These are phyloP conservation scores for Metschnikowia lachancei DNA, from an alignment of 805 yeast species.

Conservation along the genomic window DNA sequence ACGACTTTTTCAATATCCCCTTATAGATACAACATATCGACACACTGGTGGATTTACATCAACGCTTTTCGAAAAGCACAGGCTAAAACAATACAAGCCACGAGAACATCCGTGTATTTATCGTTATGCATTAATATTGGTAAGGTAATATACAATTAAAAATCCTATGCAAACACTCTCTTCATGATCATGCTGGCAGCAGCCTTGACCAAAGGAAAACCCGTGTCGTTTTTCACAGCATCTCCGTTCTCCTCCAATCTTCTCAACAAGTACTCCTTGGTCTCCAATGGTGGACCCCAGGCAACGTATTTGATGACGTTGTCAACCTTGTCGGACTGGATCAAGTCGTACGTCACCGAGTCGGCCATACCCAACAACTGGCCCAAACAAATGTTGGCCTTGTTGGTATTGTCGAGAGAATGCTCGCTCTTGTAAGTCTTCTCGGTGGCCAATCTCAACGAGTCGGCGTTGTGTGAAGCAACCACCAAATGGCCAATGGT, in stretches of 20 bases:
- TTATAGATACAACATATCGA: too few species aligned
- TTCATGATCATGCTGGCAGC: constrained; percentile 26
- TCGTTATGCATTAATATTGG: constrained; percentile 9
- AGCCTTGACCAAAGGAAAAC: constrained; percentile 67
- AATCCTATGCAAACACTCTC: constrained; percentile 11
- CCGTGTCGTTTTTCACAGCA: constrained; percentile 81
- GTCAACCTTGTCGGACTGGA: constrained; percentile 58
- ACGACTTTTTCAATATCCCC: too few species aligned
- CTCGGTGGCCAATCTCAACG: constrained; percentile 70
- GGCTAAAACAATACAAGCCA: not conserved
- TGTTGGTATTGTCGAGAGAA: constrained; percentile 19
- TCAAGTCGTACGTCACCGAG: constrained; percentile 73
- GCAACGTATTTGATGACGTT: constrained; percentile 93
- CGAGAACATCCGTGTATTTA: not conserved
- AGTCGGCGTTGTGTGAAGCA: constrained; percentile 83
- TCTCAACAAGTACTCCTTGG: constrained; percentile 83
- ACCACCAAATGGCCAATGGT: constrained; percentile 77
- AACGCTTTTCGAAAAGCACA: not conserved
- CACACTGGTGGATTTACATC: too few species aligned
- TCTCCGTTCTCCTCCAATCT: constrained; percentile 95
- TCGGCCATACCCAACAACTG: constrained; percentile 97
- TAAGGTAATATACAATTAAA: not conserved
- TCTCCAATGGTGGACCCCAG: constrained; percentile 96
- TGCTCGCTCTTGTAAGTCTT: constrained; percentile 35
- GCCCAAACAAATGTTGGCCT: constrained; percentile 74